Conservation (phyloP, 495 filamentous ascomycete species). For the Lasiosphaeria hispida region DNA sequence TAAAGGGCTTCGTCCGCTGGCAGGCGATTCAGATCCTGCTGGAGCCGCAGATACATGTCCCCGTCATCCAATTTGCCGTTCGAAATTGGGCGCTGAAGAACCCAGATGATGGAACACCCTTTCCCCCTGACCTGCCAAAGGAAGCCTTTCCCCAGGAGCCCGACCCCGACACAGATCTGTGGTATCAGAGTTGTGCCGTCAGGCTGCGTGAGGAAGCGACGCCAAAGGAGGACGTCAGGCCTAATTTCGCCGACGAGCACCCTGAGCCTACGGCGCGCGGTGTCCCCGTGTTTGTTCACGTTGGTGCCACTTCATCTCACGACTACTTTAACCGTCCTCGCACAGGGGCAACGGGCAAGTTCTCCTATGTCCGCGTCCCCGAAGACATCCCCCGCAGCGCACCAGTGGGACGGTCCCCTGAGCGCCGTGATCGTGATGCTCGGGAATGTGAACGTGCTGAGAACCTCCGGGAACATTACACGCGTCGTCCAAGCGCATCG, state of each 20-base stretch:
- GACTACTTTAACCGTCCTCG: not conserved
- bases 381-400: slow-evolving; percentile 14
- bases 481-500: slow-evolving; percentile 23
- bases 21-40: slow-evolving; percentile 89
- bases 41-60: slow-evolving; percentile 82
- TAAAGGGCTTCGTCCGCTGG: slow-evolving; percentile 86
- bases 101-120: slow-evolving; percentile 65
- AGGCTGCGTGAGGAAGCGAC: slow-evolving; percentile 49
- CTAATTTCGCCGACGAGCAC: slow-evolving; percentile 16
- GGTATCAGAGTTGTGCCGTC: slow-evolving; percentile 73
- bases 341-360: slow-evolving; percentile 20
- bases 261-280: too few species aligned
- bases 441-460: slow-evolving; percentile 16
- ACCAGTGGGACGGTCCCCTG: slow-evolving; percentile 21
- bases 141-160: slow-evolving; percentile 71
- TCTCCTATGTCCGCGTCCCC: slow-evolving; percentile 21
- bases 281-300: too few species aligned
- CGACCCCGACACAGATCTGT: slow-evolving; percentile 73
- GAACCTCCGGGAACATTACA: slow-evolving; percentile 19
- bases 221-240: slow-evolving; percentile 31
- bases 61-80: slow-evolving; percentile 79
- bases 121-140: slow-evolving; percentile 74
- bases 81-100: slow-evolving; percentile 70
- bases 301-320: too few species aligned
- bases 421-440: slow-evolving; percentile 28